phyloP scores from a whole-genome alignment of 129 eudicot genomes.

The Flaveria ramosissima region DNA sequence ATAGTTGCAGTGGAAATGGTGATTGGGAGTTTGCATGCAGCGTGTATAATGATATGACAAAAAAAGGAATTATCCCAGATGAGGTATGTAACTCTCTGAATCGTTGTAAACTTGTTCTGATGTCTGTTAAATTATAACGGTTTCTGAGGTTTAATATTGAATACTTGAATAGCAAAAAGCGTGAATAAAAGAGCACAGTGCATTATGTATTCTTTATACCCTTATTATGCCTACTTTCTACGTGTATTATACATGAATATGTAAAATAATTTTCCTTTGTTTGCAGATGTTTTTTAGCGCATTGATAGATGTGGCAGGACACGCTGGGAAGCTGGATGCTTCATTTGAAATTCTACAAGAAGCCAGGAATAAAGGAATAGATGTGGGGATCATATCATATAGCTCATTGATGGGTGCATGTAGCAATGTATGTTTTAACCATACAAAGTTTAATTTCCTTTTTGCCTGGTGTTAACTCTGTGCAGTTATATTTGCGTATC shows the following conservation, averaged over 20 bases:
- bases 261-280: slow-evolving; percentile 18
- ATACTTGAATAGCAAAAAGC: neutral
- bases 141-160: neutral
- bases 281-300: slow-evolving; percentile 92
- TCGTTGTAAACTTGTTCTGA: neutral
- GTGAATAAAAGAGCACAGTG: slow-evolving; percentile 10
- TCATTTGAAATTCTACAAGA: slow-evolving; percentile 79
- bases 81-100: slow-evolving; percentile 54
- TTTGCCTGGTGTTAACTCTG: slow-evolving; percentile 5
- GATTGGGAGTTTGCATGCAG: slow-evolving; percentile 93
- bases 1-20: slow-evolving; percentile 84
- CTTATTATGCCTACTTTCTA: neutral
- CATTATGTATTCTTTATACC: neutral
- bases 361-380: slow-evolving; percentile 60
- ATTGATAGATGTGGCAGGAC: slow-evolving; percentile 95
- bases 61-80: slow-evolving; percentile 77
- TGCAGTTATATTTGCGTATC: neutral
- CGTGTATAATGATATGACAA: slow-evolving; percentile 75
- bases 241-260: neutral
- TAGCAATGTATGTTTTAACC: slow-evolving; percentile 67
- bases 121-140: neutral
- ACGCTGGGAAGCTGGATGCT: slow-evolving; percentile 86
- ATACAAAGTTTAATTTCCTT: neutral
- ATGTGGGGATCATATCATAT: slow-evolving; percentile 73
- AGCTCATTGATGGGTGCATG: slow-evolving; percentile 99